Percentiles rank a stretch among this genome's conserved stretches.
Evolutionary conservation across 768 basidiomycete genomes (phyloP).

Genomic region (Zangia roseola): DNA sequence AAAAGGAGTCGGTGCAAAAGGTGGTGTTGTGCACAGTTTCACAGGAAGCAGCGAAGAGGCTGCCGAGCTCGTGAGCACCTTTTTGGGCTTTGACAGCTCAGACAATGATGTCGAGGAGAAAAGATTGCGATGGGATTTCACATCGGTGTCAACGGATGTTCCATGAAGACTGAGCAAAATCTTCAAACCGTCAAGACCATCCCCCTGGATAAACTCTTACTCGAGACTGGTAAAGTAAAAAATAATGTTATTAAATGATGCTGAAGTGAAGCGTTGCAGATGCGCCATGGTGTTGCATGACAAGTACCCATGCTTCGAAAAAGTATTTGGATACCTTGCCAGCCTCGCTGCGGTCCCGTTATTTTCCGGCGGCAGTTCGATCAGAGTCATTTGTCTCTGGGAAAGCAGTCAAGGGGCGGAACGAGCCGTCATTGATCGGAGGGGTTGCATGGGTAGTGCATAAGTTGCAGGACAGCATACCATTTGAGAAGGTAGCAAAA

Average conservation of each 20-base stretch:
- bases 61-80: constrained; percentile 56
- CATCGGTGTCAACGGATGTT: constrained; percentile 69
- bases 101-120: not conserved
- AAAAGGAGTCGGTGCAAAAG: constrained; percentile 50
- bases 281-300: constrained; percentile 74
- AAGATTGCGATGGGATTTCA: constrained; percentile 71
- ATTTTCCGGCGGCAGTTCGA: constrained; percentile 50
- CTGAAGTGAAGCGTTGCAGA: constrained; percentile 37
- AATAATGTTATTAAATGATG: not conserved
- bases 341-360: constrained; percentile 42
- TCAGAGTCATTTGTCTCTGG: constrained; percentile 59
- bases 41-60: constrained; percentile 67
- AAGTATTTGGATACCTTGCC: constrained; percentile 49
- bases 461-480: constrained; percentile 41
- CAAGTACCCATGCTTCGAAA: constrained; percentile 62
- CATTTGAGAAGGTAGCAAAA: constrained; percentile 55
- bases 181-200: constrained; percentile 53
- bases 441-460: constrained; percentile 73
- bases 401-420: constrained; percentile 71
- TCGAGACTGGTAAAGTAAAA: constrained; percentile 64
- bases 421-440: constrained; percentile 66
- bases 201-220: constrained; percentile 56
- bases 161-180: constrained; percentile 70
- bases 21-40: constrained; percentile 84
- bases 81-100: not conserved